Conservation (phyloP, 805 yeast genomes). For the Cyberlindnera meyerae region DNA sequence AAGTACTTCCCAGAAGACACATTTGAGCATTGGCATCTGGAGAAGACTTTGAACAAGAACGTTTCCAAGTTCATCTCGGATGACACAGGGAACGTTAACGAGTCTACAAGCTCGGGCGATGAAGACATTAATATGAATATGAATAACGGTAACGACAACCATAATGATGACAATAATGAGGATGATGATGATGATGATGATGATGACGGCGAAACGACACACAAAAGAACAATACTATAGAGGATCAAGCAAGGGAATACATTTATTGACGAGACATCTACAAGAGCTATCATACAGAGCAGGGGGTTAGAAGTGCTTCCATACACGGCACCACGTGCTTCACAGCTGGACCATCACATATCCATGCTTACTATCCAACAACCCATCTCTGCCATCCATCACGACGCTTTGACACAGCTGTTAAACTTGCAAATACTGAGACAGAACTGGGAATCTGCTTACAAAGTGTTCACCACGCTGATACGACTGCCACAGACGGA, state of each 20-base stretch:
- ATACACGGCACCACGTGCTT: background rate
- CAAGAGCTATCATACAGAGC: background rate
- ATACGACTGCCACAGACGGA: conserved; percentile 47
- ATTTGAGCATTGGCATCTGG: conserved; percentile 23
- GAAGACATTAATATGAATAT: too few species aligned
- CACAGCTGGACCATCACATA: background rate
- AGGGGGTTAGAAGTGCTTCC: conserved; percentile 18
- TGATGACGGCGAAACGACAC: conserved; percentile 1
- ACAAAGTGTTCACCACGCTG: conserved; percentile 45
- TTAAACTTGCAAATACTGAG: conserved; percentile 45
- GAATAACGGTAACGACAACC: too few species aligned
- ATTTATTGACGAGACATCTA: background rate
- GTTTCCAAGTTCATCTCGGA: conserved; percentile 2
- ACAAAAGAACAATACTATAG: background rate
- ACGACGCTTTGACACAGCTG: conserved; percentile 6
- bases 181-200: conserved; percentile 16
- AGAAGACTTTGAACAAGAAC: conserved; percentile 10
- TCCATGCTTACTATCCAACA: background rate
- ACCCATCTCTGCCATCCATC: conserved; percentile 12
- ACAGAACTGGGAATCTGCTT: conserved; percentile 52
- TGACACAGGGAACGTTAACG: background rate
- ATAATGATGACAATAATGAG: conserved; percentile 16
- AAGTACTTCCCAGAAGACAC: conserved; percentile 17
- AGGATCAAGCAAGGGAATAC: background rate
- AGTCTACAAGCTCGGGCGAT: background rate